Base-by-base conservation (phyloP, 345 rosid species). In the Salix exigua region DNA sequence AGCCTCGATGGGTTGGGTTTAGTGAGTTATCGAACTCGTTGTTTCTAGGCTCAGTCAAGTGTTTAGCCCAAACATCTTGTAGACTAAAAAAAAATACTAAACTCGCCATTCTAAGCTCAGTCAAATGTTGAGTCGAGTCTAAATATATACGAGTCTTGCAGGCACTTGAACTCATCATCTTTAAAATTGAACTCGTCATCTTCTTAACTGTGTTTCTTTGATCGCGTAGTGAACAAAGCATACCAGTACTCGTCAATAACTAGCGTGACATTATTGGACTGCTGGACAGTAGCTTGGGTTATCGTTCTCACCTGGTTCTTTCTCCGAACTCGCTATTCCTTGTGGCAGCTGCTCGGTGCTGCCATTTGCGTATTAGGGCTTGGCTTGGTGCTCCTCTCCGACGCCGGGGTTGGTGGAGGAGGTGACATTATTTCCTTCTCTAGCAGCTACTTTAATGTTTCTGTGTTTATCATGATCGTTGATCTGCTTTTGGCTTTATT, bases 211-310 rank as follows among this genome's bases (percentile, higher is more conserved):
- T 10, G 35, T 76, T 73, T 81, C 46, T 42, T 42, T 2, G 4
- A 42, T 0, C 66, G 55, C 77, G 87, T 83, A 91, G 95, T 84
- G 33, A 91, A 89, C 58, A 80, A 88, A 73, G 92, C 95, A 61
- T 89, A n/a, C 73, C 92, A 87, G 76, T 91, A 18, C 83, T 82
- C 95, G 21, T 91, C 92, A 38, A 78, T 86, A 51, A 88, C 92
- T 12, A 89, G 91, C 66, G 91, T 91, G 71, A 85, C 95, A 30
- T 78, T 88, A 65, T 72, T 91, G 83, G 89, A 89, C 50, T 88
- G 89, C 81, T 88, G 64, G 67, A 85, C 95, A 33, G 67, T 89
- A 75, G 80, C 81, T 17, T 90, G 92, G 91, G 94, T 67, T 13
- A 76, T 90, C 53, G 67, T 80, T 73, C 83, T 89, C 51, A 87